Percentiles rank a stretch among this genome's conserved stretches.
Evolutionary conservation across 257 asterid genomes (phyloP).

Genomic region (Petunia axillaris): DNA sequence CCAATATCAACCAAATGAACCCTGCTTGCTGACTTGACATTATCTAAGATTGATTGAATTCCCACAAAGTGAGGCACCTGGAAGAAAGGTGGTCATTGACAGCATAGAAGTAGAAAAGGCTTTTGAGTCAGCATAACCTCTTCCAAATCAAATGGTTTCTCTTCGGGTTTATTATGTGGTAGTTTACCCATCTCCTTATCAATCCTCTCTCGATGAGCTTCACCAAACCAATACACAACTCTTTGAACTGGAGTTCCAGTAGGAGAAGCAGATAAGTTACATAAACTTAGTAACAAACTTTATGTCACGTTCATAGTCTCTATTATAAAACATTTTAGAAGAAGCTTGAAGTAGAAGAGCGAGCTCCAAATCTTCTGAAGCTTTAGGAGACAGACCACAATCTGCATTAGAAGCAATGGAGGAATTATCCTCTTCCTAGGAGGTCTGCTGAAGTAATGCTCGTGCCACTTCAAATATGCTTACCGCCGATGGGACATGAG

Average conservation of each 20-base stretch:
- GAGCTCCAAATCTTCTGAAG: constrained; percentile 30
- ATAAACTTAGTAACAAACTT: constrained; percentile 28
- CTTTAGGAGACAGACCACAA: constrained; percentile 21
- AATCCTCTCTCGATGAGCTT: constrained; percentile 45
- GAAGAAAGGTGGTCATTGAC: constrained; percentile 32
- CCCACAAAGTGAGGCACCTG: constrained; percentile 42
- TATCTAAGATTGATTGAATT: constrained; percentile 46
- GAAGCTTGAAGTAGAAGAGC: constrained; percentile 38
- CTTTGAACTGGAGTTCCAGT: constrained; percentile 39
- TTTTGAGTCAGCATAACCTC: constrained; percentile 24
- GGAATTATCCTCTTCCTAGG: constrained; percentile 14
- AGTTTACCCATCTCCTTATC: constrained; percentile 17
- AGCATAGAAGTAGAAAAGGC: constrained; percentile 11
- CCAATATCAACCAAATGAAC: constrained; percentile 50
- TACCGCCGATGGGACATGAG: constrained; percentile 27
- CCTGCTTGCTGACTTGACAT: constrained; percentile 38
- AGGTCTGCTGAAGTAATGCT: neutral
- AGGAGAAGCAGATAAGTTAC: constrained; percentile 29
- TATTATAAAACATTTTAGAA: constrained; percentile 31
- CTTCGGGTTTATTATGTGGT: constrained; percentile 3
- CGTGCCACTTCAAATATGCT: constrained; percentile 36
- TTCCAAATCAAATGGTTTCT: constrained; percentile 29
- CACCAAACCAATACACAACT: constrained; percentile 31
- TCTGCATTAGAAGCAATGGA: neutral
- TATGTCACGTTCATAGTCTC: constrained; percentile 37